A percentile compares a stretch with the other conserved stretches of the same genome.
Conservation (phyloP, 768 basidiomycete species). For the Amanita polypyramis region DNA sequence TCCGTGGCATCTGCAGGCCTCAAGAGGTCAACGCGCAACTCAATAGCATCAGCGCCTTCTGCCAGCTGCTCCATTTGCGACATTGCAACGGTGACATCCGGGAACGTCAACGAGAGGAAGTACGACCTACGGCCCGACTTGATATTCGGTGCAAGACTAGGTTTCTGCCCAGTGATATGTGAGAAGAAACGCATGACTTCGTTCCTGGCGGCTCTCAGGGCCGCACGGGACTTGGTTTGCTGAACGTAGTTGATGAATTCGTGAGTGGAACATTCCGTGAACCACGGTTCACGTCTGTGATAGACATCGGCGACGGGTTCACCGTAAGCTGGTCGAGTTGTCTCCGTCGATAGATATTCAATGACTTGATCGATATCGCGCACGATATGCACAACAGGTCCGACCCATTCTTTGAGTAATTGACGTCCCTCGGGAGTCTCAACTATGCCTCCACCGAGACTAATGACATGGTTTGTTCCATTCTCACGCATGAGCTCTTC, state of each 20-base stretch:
- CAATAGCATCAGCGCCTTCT: constrained; percentile 83
- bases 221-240: constrained; percentile 14
- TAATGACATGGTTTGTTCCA: constrained; percentile 61
- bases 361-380: constrained; percentile 77
- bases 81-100: constrained; percentile 69
- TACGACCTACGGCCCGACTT: constrained; percentile 57
- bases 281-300: constrained; percentile 79
- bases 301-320: constrained; percentile 83
- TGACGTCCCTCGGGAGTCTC: constrained; percentile 73
- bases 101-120: constrained; percentile 90
- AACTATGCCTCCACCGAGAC: constrained; percentile 90
- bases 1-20: constrained; percentile 37
- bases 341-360: constrained; percentile 67
- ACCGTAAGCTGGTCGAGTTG: constrained; percentile 77
- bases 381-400: constrained; percentile 77
- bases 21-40: constrained; percentile 89
- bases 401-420: constrained; percentile 59
- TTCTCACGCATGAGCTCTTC: constrained; percentile 53
- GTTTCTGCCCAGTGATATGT: constrained; percentile 65
- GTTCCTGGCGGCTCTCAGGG: constrained; percentile 27
- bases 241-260: constrained; percentile 74
- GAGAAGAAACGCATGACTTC: constrained; percentile 83
- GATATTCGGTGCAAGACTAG: constrained; percentile 54
- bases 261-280: constrained; percentile 67
- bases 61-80: constrained; percentile 61